Base-by-base conservation (phyloP, 208 protist species). In the Crithidia brevicula region DNA sequence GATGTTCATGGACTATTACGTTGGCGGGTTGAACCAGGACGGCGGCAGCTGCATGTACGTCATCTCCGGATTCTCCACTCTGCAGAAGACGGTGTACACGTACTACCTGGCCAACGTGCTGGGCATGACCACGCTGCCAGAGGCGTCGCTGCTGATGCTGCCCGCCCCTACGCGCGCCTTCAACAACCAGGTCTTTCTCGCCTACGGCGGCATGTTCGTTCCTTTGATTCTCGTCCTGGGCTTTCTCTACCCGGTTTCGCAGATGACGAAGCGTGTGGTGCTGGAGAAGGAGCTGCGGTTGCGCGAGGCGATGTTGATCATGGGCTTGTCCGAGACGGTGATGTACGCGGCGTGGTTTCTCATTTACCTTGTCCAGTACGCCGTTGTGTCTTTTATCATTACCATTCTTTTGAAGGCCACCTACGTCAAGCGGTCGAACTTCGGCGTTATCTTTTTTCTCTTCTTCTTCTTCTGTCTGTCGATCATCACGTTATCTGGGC, bases 241-340 rank as follows among this genome's bases (percentile, higher is more conserved):
- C 42, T 95, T 88, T 54, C 75, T 95, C 20, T 92, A 92, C 72
- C 83, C 85, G 18, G 80, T 96, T 2, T 83, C 81, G 15, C 86
- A 89, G 75, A 80, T 87, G 75, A 87, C 85, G 28, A 91, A 87
- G 73, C 83, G 84, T 20, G 76, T 96, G 38, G 91, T 96, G 33
- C 45, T 89, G 40, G 88, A 96, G 62, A 96, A 96, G 74, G 91
- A 96, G 69, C 47, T 93, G 59, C 86, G 85, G 11, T 64, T 96
- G n/a, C 81, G 86, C 7, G 85, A 96, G 70, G 81, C 83, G 30
- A 86, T 94, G 82, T 73, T 92, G 31, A 94, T 96, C 70, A 96
- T 96, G 91, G 91, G 91, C 20, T 65, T 96, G 7, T 72, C 67
- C 16, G 68, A 89, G 72, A n/a, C 50, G 4, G 72, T 83, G 23